Evolutionary conservation across 2,329 filamentous ascomycete genomes (phyloP).

Genomic region (Graphilbum ipis-grandicollis): DNA sequence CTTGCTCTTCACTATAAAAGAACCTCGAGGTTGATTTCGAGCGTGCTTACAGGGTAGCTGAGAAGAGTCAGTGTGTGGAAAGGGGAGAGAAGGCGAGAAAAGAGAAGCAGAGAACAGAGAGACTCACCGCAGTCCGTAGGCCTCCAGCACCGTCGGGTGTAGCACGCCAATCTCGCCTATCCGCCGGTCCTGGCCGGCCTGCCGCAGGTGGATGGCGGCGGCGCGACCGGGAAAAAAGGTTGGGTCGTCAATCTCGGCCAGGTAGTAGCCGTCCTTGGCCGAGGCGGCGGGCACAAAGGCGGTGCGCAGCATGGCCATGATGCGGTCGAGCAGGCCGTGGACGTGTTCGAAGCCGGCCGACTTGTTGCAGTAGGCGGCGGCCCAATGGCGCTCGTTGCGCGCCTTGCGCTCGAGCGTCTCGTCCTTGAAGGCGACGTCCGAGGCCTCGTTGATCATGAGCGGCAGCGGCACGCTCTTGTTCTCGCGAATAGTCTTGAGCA

Average conservation of each 20-base stretch:
- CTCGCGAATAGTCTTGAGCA: constrained; percentile 85
- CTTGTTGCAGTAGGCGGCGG: constrained; percentile 91
- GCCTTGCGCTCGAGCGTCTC: constrained; percentile 62
- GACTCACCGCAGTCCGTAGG: constrained; percentile 71
- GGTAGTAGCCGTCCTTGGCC: constrained; percentile 70
- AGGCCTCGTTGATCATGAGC: constrained; percentile 83
- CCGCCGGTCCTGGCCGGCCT: constrained; percentile 54
- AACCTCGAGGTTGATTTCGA: constrained; percentile 88
- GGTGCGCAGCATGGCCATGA: constrained; percentile 81
- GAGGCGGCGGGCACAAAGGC: constrained; percentile 56
- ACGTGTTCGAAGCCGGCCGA: constrained; percentile 89
- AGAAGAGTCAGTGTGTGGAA: background rate
- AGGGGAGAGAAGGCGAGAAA: background rate
- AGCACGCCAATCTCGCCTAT: constrained; percentile 89
- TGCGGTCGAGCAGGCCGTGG: constrained; percentile 79
- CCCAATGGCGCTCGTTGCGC: constrained; percentile 87
- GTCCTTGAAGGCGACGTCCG: constrained; percentile 87
- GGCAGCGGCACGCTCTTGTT: constrained; percentile 81
- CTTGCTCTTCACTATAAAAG: constrained; percentile 56
- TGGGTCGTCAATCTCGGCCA: constrained; percentile 76
- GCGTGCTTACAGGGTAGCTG: constrained; percentile 77
- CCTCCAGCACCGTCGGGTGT: constrained; percentile 82
- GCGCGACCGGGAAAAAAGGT: constrained; percentile 88
- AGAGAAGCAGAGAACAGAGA: no score
- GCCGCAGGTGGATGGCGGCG: constrained; percentile 63